These are phyloP conservation scores for Cercospora sp. DNA, from an alignment of 2,329 filamentous ascomycete species.

Conservation along the genomic window DNA sequence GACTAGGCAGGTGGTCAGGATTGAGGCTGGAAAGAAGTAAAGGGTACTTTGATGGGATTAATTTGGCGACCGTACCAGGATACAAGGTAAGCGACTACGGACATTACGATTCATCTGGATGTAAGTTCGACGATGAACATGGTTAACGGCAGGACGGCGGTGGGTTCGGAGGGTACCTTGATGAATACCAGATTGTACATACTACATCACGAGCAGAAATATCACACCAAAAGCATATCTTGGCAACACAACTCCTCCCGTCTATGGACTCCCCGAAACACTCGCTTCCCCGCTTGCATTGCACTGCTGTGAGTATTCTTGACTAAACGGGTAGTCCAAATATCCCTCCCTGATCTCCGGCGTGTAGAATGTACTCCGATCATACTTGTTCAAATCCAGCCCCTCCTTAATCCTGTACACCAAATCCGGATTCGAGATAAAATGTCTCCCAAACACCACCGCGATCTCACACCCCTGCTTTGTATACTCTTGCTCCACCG, in stretches of 20 bases:
- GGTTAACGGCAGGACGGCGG: not conserved
- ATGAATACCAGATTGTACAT: not conserved
- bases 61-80: not conserved
- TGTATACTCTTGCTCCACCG: constrained; percentile 38
- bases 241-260: not conserved
- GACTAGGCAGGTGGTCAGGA: not conserved
- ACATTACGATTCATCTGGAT: not conserved
- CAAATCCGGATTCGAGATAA: constrained; percentile 53
- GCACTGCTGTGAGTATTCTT: constrained; percentile 28
- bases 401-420: constrained; percentile 26
- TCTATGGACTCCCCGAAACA: not conserved
- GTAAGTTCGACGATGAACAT: not conserved
- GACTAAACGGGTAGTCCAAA: constrained; percentile 43
- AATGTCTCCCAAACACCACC: constrained; percentile 52
- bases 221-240: not conserved
- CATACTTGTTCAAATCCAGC: constrained; percentile 44
- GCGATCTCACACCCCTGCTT: constrained; percentile 42
- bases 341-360: constrained; percentile 43
- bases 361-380: constrained; percentile 48
- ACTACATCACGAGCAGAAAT: not conserved
- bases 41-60: not conserved
- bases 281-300: not conserved
- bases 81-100: not conserved
- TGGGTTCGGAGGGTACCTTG: not conserved
- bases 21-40: not conserved